A percentile compares a stretch with the other conserved stretches of the same genome.
Evolutionary conservation across 768 basidiomycete species (phyloP).

Genomic region (Wakefieldia striispora): DNA sequence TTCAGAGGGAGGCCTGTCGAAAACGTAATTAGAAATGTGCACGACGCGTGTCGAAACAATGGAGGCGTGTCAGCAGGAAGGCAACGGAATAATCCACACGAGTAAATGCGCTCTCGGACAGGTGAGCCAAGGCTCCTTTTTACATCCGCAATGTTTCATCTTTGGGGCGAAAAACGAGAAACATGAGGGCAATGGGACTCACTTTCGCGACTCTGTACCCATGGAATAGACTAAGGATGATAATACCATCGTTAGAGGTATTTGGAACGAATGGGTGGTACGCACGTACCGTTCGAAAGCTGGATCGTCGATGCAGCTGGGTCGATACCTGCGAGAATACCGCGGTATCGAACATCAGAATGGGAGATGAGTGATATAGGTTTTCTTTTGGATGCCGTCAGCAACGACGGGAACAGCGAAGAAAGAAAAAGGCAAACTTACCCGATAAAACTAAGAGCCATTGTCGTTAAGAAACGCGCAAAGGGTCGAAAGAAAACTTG

Average conservation of each 20-base stretch:
- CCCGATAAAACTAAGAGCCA: conserved; percentile 81
- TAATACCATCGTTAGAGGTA: not conserved
- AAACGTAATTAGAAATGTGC: conserved; percentile 26
- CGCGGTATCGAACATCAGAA: conserved; percentile 87
- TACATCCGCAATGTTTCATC: conserved; percentile 44
- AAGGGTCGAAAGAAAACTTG: conserved; percentile 18
- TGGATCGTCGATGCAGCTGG: conserved; percentile 84
- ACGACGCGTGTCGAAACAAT: not conserved
- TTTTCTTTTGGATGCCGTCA: conserved; percentile 51
- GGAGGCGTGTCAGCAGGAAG: conserved; percentile 52
- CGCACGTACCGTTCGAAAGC: conserved; percentile 70
- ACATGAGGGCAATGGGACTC: conserved; percentile 25
- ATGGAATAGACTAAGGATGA: conserved; percentile 67
- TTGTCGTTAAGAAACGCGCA: conserved; percentile 29
- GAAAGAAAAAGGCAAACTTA: conserved; percentile 27
- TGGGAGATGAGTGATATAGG: conserved; percentile 88
- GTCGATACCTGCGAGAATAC: conserved; percentile 85
- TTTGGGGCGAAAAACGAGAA: not conserved
- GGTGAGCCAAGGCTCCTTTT: conserved; percentile 35
- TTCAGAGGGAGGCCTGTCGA: conserved; percentile 60
- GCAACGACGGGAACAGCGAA: not conserved
- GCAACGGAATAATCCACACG: conserved; percentile 64
- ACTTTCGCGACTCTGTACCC: conserved; percentile 86
- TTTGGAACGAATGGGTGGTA: not conserved
- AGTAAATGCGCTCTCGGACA: conserved; percentile 44